These are phyloP conservation scores for Pseudocercospora pini-densiflorae DNA, from an alignment of 2,329 filamentous ascomycete genomes.

Conservation along the genomic window DNA sequence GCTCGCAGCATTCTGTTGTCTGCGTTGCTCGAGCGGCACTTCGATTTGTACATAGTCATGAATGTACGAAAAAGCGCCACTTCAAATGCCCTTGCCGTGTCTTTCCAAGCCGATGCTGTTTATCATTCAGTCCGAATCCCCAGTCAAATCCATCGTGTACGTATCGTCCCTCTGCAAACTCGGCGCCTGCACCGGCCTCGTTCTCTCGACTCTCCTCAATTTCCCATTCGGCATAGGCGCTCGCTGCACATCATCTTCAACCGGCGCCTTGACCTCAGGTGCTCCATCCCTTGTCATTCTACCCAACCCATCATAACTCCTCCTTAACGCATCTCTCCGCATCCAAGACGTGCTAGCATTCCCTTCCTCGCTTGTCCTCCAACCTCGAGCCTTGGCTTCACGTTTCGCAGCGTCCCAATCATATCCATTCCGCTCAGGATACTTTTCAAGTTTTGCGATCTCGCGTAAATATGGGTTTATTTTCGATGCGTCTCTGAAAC, in stretches of 20 bases:
- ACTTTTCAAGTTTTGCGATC: slow-evolving; percentile 11
- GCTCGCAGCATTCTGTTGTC: neutral
- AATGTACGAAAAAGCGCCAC: neutral
- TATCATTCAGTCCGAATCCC: neutral
- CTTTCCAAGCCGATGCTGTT: neutral
- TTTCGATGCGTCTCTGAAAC: neutral
- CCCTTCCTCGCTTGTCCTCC: neutral
- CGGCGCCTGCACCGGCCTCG: neutral
- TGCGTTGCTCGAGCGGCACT: neutral
- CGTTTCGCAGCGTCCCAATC: slow-evolving; percentile 12
- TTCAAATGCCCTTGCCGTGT: neutral
- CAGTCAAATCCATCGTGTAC: neutral
- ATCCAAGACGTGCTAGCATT: neutral
- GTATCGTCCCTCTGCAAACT: neutral
- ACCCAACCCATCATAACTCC: neutral
- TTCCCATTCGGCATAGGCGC: neutral
- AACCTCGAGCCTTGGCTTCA: neutral
- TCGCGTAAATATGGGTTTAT: slow-evolving; percentile 14
- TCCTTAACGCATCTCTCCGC: neutral
- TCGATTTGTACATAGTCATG: slow-evolving; percentile 5
- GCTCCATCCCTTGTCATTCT: neutral
- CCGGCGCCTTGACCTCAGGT: neutral
- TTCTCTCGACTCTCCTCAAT: neutral
- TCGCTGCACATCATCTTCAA: neutral
- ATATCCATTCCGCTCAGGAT: neutral